phyloP scores from a whole-genome alignment of 2,329 filamentous ascomycete genomes.

The Diaporthe sp. region DNA sequence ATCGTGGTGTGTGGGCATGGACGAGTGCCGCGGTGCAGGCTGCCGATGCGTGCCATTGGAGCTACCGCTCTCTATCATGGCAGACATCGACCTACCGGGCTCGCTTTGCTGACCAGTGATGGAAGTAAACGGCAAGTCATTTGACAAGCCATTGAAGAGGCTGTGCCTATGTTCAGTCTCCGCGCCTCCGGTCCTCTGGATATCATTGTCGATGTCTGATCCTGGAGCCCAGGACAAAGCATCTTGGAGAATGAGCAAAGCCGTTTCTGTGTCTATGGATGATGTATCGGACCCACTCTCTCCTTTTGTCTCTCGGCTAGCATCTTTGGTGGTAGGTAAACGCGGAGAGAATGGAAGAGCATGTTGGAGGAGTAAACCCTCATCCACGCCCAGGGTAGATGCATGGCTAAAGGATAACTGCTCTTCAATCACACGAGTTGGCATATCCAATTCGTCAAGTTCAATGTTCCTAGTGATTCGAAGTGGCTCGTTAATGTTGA shows the following conservation, averaged over 20 bases:
- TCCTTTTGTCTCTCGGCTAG: too few relatives aligned
- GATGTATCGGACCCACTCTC: neutral
- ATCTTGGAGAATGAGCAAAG: neutral
- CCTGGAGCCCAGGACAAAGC: neutral
- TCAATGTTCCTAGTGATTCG: neutral
- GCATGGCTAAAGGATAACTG: neutral
- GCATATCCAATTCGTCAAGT: neutral
- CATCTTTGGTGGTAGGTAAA: rapidly evolving
- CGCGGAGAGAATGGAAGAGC: neutral
- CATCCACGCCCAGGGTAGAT: neutral
- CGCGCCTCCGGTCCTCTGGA: neutral
- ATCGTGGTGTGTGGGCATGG: neutral
- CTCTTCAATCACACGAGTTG: neutral
- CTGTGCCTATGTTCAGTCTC: neutral
- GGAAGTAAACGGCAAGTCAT: neutral
- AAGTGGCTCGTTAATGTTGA: neutral
- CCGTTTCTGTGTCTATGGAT: neutral
- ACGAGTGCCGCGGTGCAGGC: too few relatives aligned
- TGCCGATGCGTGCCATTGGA: neutral
- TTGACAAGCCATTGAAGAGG: neutral
- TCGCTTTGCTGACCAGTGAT: neutral
- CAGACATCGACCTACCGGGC: too few relatives aligned
- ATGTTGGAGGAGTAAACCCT: neutral
- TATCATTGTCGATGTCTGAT: neutral
- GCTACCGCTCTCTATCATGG: neutral